These are phyloP conservation scores for Blastobotrys apis DNA, from an alignment of 1,139 yeast genomes.

Conservation along the genomic window DNA sequence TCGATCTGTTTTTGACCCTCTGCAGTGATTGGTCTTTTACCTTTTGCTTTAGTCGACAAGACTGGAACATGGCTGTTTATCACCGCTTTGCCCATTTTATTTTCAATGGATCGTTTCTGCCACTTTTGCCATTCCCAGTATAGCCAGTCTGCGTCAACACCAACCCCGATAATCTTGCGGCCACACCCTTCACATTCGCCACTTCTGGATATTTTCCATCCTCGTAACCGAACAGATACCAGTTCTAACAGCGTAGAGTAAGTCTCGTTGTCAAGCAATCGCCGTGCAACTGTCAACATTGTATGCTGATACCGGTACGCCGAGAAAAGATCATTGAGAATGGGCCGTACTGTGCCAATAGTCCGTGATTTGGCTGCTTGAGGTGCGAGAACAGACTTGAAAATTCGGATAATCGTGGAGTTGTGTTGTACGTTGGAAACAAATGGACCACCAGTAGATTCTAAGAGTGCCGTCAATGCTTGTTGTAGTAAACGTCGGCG, in stretches of 20 bases:
- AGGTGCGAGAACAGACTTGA: constrained; percentile 27
- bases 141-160: constrained; percentile 40
- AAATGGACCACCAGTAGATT: constrained; percentile 20
- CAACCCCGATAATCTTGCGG: constrained; percentile 58
- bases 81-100: constrained; percentile 4
- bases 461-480: constrained; percentile 26
- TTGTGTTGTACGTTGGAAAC: constrained; percentile 16
- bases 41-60: constrained; percentile 11
- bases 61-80: neutral
- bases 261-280: constrained; percentile 52
- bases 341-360: constrained; percentile 47
- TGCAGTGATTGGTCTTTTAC: constrained; percentile 25
- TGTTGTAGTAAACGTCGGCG: constrained; percentile 23
- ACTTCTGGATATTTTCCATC: constrained; percentile 54
- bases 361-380: constrained; percentile 22
- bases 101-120: constrained; percentile 16
- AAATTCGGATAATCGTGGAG: constrained; percentile 27
- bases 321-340: constrained; percentile 58
- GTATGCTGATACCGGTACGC: constrained; percentile 63
- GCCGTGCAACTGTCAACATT: constrained; percentile 50
- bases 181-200: constrained; percentile 71
- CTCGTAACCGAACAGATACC: constrained; percentile 43
- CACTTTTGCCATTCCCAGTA: constrained; percentile 34
- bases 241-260: constrained; percentile 44
- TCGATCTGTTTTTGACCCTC: constrained; percentile 10